Conservation (phyloP, 2,329 filamentous ascomycete genomes). For the Beauveria brongniartii region DNA sequence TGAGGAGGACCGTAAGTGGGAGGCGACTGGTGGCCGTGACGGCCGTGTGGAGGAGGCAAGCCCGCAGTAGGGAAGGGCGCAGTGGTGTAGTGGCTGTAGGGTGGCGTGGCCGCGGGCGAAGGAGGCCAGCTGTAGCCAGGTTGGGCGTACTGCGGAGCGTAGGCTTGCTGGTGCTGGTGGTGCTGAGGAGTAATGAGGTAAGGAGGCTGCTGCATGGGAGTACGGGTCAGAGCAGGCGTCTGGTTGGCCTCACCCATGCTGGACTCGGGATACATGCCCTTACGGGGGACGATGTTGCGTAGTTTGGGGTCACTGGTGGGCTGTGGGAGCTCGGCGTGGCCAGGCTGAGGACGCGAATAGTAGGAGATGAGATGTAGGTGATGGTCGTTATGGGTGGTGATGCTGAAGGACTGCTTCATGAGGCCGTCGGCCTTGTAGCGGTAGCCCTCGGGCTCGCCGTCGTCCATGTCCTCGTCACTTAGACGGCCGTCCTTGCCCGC, state of each 20-base stretch:
- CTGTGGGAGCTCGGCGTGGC: conserved; percentile 64
- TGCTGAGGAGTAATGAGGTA: conserved; percentile 30
- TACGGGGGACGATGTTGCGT: conserved; percentile 74
- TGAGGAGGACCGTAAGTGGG: conserved; percentile 16
- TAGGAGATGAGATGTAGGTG: conserved; percentile 98
- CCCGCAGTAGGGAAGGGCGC: conserved; percentile 27
- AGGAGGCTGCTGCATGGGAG: conserved; percentile 50
- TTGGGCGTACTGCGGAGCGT: conserved; percentile 34
- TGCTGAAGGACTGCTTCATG: conserved; percentile 99
- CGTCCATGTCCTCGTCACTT: conserved; percentile 79
- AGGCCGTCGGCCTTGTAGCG: conserved; percentile 92
- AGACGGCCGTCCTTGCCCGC: conserved; percentile 67
- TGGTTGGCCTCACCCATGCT: conserved; percentile 79
- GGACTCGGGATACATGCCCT: conserved; percentile 96
- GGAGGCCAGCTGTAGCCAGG: conserved; percentile 45
- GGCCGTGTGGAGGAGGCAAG: background rate
- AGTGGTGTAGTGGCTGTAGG: conserved; percentile 38
- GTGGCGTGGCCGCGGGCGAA: conserved; percentile 47
- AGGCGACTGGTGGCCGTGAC: conserved; percentile 14
- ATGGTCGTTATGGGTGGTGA: conserved; percentile 80
- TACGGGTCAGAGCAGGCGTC: conserved; percentile 71
- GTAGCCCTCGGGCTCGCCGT: conserved; percentile 82
- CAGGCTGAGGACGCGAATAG: conserved; percentile 73
- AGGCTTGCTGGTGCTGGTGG: conserved; percentile 25
- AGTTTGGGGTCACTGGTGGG: conserved; percentile 74